These are phyloP conservation scores for Trichophyton verrucosum DNA, from an alignment of 2,329 filamentous ascomycete species.

Conservation along the genomic window DNA sequence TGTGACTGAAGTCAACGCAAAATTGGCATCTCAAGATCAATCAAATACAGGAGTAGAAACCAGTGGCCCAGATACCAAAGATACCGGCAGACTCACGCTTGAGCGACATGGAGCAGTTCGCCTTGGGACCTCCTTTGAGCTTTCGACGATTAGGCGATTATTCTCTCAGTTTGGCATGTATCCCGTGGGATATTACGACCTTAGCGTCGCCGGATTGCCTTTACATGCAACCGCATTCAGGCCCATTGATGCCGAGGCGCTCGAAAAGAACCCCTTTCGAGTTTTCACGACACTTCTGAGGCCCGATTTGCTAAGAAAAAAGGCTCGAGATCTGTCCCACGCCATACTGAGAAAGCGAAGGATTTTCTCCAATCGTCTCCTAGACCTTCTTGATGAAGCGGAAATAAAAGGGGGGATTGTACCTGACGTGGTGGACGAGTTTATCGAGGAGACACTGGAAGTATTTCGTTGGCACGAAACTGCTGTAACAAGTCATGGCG, in stretches of 20 bases:
- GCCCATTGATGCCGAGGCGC: conserved; percentile 24
- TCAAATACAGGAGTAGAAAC: neutral
- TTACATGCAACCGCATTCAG: conserved; percentile 44
- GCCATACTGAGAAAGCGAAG: conserved; percentile 26
- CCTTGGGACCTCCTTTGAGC: conserved; percentile 35
- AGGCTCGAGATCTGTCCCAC: conserved; percentile 23
- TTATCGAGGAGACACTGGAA: conserved; percentile 35
- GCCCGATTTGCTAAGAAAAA: conserved; percentile 30
- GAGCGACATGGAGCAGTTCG: conserved; percentile 40
- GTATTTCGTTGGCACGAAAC: conserved; percentile 39
- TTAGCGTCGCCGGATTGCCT: conserved; percentile 36
- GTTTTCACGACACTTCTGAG: conserved; percentile 34
- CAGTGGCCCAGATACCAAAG: conserved; percentile 7
- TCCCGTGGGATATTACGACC: conserved; percentile 43
- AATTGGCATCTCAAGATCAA: conserved; percentile 5
- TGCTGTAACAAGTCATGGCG: conserved; percentile 29
- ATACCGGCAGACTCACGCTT: conserved; percentile 18
- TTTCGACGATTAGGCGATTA: conserved; percentile 33
- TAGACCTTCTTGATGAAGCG: conserved; percentile 26
- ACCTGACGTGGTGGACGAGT: conserved; percentile 23
- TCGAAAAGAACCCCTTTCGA: conserved; percentile 36
- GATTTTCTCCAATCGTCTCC: conserved; percentile 32
- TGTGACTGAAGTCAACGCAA: conserved; percentile 21
- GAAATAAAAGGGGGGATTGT: conserved; percentile 23
- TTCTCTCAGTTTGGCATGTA: conserved; percentile 39